Evolutionary conservation across 2,329 filamentous ascomycete genomes (phyloP), one percentile per base, ranked within the genome.

Genomic region (Monilinia fructigena): DNA sequence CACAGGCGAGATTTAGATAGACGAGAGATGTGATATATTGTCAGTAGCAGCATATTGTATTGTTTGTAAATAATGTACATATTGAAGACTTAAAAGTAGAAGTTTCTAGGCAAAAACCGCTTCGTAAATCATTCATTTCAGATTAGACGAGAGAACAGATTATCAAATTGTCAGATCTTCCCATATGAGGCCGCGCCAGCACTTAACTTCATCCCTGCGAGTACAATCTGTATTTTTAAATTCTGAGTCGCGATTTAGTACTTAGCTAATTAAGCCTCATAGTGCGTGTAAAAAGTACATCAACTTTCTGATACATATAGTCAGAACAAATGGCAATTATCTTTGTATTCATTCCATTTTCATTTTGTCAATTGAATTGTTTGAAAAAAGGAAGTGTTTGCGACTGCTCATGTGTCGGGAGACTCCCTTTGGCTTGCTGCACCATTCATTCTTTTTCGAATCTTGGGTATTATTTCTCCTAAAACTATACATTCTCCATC

Each of bases 381-480:
- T 60, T 60, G 58, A 60, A 12, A 20, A 38, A 42, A 40, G 12
- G 45, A 23, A 38, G 55, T 50, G 20, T 53, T 40, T 38, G 55
- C 55, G 63, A 42, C 23, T 65, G 63, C 55, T 23, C 55, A 61
- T 61, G 55, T 45, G 5, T 66, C 35, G 59, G 65, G 59, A 31
- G 23, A 31, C 45, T 35, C 65, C 58, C 65, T 63, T 63, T 66
- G 23, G 23, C 66, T 73, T 70, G 48, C n/a, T n/a, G n/a, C n/a
- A n/a, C n/a, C n/a, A n/a, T n/a, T n/a, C n/a, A n/a, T n/a, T n/a
- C 80, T 89, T 77, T 91, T 91, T 81, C 80, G 88, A 75, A 79
- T 90, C 75, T 76, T 86, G 76, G 88, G 88, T 90, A 80, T 55
- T 42, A 26, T 61, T 61, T 26, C 4, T 14, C n/a, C n/a, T 3